Percentiles rank a stretch among this genome's conserved stretches.
These are phyloP conservation scores for Lentinula edodes DNA, from an alignment of 768 basidiomycete species.

Conservation along the genomic window DNA sequence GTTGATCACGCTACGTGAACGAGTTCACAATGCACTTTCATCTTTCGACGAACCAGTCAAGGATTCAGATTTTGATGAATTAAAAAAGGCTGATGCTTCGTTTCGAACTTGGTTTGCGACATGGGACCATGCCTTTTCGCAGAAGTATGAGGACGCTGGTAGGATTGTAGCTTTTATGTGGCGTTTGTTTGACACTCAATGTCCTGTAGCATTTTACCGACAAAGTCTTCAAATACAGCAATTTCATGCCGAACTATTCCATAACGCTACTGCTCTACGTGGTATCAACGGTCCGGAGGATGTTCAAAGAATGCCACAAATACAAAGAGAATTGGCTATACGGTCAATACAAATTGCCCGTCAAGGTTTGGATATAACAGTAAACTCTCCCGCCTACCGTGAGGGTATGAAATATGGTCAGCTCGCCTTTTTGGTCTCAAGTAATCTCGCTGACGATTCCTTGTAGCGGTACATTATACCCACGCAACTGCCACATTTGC, in stretches of 20 bases:
- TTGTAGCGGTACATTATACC: slow-evolving; percentile 77
- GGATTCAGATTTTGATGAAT: slow-evolving; percentile 64
- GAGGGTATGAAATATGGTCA: slow-evolving; percentile 90
- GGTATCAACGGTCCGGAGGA: slow-evolving; percentile 85
- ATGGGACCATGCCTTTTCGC: slow-evolving; percentile 77
- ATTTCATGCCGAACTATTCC: slow-evolving; percentile 79
- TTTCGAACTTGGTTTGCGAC: slow-evolving; percentile 79
- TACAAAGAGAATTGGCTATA: slow-evolving; percentile 75
- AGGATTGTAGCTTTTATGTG: slow-evolving; percentile 15
- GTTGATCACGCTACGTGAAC: slow-evolving; percentile 83
- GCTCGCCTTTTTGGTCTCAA: slow-evolving; percentile 14
- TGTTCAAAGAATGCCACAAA: slow-evolving; percentile 74
- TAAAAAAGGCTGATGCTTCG: slow-evolving; percentile 69
- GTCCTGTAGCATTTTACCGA: slow-evolving; percentile 68
- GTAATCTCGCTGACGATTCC: neutral
- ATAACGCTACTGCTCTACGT: slow-evolving; percentile 76
- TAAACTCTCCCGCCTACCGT: slow-evolving; percentile 77
- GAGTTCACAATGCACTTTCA: slow-evolving; percentile 77
- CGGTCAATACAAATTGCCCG: slow-evolving; percentile 80
- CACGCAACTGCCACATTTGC: slow-evolving; percentile 94
- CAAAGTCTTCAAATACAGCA: slow-evolving; percentile 87
- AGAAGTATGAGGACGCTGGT: slow-evolving; percentile 82
- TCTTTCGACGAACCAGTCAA: slow-evolving; percentile 70
- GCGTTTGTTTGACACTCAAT: neutral
- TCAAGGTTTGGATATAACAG: slow-evolving; percentile 77